Conservation (phyloP, 1,139 yeast species). For the Kodamaea sp. region DNA sequence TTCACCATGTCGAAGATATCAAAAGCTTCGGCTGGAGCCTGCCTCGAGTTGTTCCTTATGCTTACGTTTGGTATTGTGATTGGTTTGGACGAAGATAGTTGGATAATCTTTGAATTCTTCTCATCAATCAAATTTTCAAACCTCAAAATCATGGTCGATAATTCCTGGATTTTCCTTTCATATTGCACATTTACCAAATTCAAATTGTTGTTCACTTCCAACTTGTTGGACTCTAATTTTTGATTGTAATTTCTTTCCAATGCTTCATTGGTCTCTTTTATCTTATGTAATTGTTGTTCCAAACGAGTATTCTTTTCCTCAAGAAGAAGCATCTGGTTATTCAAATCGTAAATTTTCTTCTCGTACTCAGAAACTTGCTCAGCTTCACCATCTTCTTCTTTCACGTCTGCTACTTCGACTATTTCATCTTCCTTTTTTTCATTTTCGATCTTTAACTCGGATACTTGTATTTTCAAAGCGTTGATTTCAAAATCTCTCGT, state of each 20-base stretch:
- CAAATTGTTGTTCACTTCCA: constrained; percentile 18
- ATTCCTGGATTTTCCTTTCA: constrained; percentile 28
- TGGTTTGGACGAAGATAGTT: constrained; percentile 40
- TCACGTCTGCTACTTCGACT: neutral
- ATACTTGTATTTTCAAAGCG: constrained; percentile 14
- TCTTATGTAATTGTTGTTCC: constrained; percentile 14
- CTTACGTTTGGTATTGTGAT: constrained; percentile 35
- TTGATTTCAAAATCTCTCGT: constrained; percentile 26
- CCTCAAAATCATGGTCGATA: constrained; percentile 26
- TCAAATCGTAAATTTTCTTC: constrained; percentile 17
- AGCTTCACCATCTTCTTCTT: neutral
- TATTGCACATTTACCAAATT: constrained; percentile 12
- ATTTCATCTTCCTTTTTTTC: neutral
- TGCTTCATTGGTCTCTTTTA: constrained; percentile 17
- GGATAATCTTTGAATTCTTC: constrained; percentile 34
- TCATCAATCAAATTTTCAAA: constrained; percentile 39
- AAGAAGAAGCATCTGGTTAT: constrained; percentile 18
- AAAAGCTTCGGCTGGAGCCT: constrained; percentile 6
- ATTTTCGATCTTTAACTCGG: constrained; percentile 9
- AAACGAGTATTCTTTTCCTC: constrained; percentile 19
- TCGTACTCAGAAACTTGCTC: constrained; percentile 17
- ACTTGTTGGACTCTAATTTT: constrained; percentile 24
- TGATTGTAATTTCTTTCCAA: constrained; percentile 21
- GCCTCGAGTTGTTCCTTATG: neutral
- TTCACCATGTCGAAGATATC: constrained; percentile 10